Base-by-base conservation (phyloP, 2,329 filamentous ascomycete species). In the Myriangium duriaei region DNA sequence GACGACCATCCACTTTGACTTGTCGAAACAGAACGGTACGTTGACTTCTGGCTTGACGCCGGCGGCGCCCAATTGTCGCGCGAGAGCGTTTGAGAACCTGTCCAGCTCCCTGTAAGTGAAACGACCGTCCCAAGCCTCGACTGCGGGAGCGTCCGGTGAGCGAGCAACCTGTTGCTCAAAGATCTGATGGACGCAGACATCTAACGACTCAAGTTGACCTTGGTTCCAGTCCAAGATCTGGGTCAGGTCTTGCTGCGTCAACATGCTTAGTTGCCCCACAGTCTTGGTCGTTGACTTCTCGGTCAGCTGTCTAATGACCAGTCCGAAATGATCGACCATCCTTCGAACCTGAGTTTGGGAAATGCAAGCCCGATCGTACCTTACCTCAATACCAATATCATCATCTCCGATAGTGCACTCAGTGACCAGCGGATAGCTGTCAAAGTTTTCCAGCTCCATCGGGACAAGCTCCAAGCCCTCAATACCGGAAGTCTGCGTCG, bases 1-100 rank as follows among this genome's bases (percentile, higher is more conserved):
- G n/a, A 62, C 49, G 5, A 57, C 42, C 0, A 52, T 51, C 39
- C 53, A 60, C 4, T 40, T 39, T 18, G 53, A 58, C 45, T 62
- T 62, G 32, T 61, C 57, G 30, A 61, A 59, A 36, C 57, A 57
- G 2, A 57, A 51, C 3, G 58, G 54, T 1, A 62, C 54, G 26
- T 57, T 51, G 0, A 49, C 37, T 34, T 57, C 54, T 5, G 52
- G 52, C 1, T 47, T 48, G 24, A 57, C 47, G 4, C 55, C 57
- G 6, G 56, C 45, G 11, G 51, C 39, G 2, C 51, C 43, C 9
- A 59, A 49, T 37, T 53, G 42, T 36, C 51, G 50, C 12, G 55
- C 53, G 1, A 58, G 43, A 9, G 48, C 47, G 24, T 53, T 46
- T 3, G 53, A 45, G 10, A 48, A 39, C 2, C 29, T 39, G 15